Base-by-base conservation (phyloP, 23 red algal species). In the Gracilaria gracilis region DNA sequence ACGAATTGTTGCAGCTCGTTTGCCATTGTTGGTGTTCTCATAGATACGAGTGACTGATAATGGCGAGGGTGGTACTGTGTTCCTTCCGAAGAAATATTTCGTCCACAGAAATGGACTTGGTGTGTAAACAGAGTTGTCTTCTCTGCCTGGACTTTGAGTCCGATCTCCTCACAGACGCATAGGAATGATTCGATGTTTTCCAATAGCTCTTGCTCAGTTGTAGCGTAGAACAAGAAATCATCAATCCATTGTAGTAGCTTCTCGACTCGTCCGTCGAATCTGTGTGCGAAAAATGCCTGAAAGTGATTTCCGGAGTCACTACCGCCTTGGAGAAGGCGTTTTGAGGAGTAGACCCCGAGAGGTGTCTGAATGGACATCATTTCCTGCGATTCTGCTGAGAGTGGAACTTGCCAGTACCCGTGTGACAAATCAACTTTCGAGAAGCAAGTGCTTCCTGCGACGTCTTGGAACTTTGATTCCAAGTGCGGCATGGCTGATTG, bases 301-400 rank as follows among this genome's bases (percentile, higher is more conserved):
- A 80, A 90, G 9, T 90, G 87, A 40, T 90, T 90, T 11, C 87
- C 75, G 16, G 87, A 79, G 29, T 76, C 72, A 33, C 0, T 90
- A 11, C 58, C 71, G 4, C 87, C 87, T 0, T 90, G 1, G 9
- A 90, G 87, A 16, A 79, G 27, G 31, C 57, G 0, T 0, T 34
- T 48, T 64, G 87, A 75, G 0, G 75, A 69, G 31, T 59, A 89
- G 7, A 89, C 49, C 0, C 85, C 85, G 1, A 78, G 1, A 16
- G 85, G 85, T 44, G 67, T 89, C 35, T 89, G 70, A 28, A 78
- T 77, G 40, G 69, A 89, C 67, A 89, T 79, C 46, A 31, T 50
- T 36, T 89, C 85, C 27, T 65, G 46, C 28, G 85, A 89, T 42
- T 89, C 49, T 2, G 36, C 2, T 13, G 74, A 32, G 21, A 79